Evolutionary conservation across 1,284 basidiomycete species (phyloP), one percentile per base, ranked within the genome.

Genomic region (Fereydounia khargensis): DNA sequence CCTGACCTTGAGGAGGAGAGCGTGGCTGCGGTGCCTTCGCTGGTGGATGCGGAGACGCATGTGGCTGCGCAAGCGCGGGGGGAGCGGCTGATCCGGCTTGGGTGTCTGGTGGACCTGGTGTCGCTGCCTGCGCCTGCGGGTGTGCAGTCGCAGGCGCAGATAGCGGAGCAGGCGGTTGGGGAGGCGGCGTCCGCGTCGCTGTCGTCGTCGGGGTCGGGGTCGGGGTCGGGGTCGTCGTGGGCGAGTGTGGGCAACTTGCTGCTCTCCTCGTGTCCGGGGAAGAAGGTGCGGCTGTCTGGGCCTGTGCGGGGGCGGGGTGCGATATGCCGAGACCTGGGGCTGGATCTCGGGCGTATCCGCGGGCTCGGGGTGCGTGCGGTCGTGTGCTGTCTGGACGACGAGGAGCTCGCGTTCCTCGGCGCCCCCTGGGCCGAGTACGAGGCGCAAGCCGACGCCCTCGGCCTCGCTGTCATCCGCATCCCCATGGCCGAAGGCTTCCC

Each of bases 261-360:
- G 35, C 78, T 98, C 22, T 91, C 88, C 3, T 92, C 89, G 6
- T 97, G 92, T 78, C 94, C 94, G 0, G 94, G 94, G 7, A 98
- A 97, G 78, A 91, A 96, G 80, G 87, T 98, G 9, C 84, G 94
- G 30, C 80, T 98, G 45, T 81, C 74, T 2, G 89, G 89, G 1
- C 87, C 87, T 14, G 82, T 85, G 16, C 86, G 84, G 70, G 90
- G 90, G 3, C 82, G 91, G 17, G 83, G 84, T 23, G 85, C 86
- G 0, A 88, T 98, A 22, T 91, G 87, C 71, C 81, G 94, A 47
- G 88, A 94, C 71, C 78, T 97, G 0, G 78, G 80, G 10, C 79
- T 82, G 14, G 94, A 98, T 77, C 76, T 98, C 33, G 78, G 77
- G 34, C 82, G 92, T 39, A 88, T 94, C 73, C 86, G 82, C 64